A percentile compares a stretch with the other conserved stretches of the same genome.
These are phyloP conservation scores for Russula brevipes DNA, from an alignment of 768 basidiomycete species.

Conservation along the genomic window DNA sequence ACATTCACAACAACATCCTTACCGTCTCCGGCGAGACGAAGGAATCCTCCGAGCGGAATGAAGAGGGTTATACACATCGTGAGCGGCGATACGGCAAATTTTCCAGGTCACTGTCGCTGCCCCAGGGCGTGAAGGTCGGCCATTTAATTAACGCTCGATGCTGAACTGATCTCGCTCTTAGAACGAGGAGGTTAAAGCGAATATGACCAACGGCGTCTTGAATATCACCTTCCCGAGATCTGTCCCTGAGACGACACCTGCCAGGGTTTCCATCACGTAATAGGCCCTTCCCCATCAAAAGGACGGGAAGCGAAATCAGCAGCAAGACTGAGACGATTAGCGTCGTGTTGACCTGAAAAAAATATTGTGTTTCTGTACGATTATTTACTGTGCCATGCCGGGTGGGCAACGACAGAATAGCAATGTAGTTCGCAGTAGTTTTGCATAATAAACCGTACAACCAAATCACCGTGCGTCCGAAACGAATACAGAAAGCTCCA, in stretches of 20 bases:
- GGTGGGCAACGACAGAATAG: neutral
- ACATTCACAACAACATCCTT: slow-evolving; percentile 46
- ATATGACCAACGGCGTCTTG: slow-evolving; percentile 31
- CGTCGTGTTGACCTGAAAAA: neutral
- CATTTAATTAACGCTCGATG: neutral
- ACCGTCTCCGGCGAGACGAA: slow-evolving; percentile 48
- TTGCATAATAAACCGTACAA: neutral
- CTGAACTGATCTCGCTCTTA: neutral
- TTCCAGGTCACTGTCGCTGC: slow-evolving; percentile 28
- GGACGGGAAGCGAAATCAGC: neutral
- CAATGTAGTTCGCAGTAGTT: neutral
- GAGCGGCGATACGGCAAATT: slow-evolving; percentile 32
- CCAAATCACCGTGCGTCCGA: neutral
- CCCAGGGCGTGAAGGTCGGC: slow-evolving; percentile 25
- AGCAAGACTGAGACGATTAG: neutral
- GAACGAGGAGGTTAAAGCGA: slow-evolving; percentile 31
- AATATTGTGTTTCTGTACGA: slow-evolving; percentile 1
- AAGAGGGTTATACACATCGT: slow-evolving; percentile 34
- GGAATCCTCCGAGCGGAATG: slow-evolving; percentile 33
- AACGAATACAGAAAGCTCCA: neutral
- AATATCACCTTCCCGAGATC: slow-evolving; percentile 31
- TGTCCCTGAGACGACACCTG: slow-evolving; percentile 7
- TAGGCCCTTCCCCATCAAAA: neutral
- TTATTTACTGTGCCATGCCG: neutral
- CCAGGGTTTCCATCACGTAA: slow-evolving; percentile 17